A percentile compares a stretch with the other conserved stretches of the same genome.
Conservation (phyloP, 2,329 filamentous ascomycete species). For the Rhynchosporium secalis region DNA sequence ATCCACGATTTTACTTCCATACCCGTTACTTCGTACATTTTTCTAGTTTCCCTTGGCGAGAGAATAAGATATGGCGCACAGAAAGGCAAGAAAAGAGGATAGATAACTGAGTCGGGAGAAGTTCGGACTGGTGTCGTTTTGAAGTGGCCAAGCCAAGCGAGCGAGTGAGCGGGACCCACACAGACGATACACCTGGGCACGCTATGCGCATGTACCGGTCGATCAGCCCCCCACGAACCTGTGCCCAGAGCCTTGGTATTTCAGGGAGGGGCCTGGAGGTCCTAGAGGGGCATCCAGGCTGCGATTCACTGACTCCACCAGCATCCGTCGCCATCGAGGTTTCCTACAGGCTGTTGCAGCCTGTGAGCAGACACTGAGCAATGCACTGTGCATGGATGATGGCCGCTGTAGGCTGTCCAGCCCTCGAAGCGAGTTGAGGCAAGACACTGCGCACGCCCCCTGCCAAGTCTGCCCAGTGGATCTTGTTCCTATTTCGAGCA, state of each 20-base stretch:
- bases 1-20: constrained; percentile 4
- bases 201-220: constrained; percentile 15
- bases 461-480: constrained; percentile 19
- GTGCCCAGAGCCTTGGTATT: constrained; percentile 13
- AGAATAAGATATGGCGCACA: neutral
- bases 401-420: constrained; percentile 17
- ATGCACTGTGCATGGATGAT: constrained; percentile 10
- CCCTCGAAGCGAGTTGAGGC: constrained; percentile 20
- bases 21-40: neutral
- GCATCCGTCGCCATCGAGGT: constrained; percentile 13
- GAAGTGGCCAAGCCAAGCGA: constrained; percentile 1
- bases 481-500: constrained; percentile 19
- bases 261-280: neutral
- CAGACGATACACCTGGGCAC: neutral
- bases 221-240: constrained; percentile 18
- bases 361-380: neutral
- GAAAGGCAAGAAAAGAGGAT: neutral
- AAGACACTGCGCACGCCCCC: constrained; percentile 23
- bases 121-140: neutral
- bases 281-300: too few relatives aligned
- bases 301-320: constrained; percentile 4
- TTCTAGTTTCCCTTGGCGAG: constrained; percentile 1
- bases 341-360: neutral
- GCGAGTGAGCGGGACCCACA: neutral
- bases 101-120: constrained; percentile 3